Percentiles rank a stretch among this genome's conserved stretches.
phyloP scores from a whole-genome alignment of 345 rosid species.

The Gossypium australe region DNA sequence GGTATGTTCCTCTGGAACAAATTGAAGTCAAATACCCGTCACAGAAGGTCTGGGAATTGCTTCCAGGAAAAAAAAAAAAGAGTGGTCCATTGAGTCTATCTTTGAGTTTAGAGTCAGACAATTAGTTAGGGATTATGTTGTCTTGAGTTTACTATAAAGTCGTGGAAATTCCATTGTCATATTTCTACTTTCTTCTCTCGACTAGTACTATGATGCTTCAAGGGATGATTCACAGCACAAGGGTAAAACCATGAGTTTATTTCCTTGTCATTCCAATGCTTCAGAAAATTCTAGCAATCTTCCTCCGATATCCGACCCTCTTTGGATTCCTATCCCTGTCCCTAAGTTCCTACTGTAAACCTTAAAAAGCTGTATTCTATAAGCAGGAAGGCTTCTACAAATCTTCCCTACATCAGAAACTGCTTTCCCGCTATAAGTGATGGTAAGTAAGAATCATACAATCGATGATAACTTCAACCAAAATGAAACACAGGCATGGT shows the following conservation, averaged over 20 bases:
- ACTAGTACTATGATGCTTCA: not conserved
- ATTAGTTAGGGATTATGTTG: not conserved
- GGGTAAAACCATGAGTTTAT: not conserved
- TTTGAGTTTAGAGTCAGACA: not conserved
- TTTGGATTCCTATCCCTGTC: not conserved
- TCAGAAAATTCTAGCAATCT: not conserved
- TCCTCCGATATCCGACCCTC: not conserved
- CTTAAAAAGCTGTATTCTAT: not conserved
- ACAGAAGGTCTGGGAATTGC: not conserved
- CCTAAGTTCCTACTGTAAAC: not conserved
- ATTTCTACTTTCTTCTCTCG: not conserved
- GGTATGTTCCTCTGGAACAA: not conserved
- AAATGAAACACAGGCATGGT: not conserved
- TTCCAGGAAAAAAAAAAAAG: not conserved
- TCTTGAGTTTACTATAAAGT: not conserved
- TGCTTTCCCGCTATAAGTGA: not conserved
- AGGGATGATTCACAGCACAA: not conserved
- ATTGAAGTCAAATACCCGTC: not conserved
- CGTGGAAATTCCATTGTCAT: not conserved
- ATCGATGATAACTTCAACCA: not conserved
- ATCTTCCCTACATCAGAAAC: not conserved
- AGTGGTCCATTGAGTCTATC: not conserved
- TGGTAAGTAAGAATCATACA: not conserved
- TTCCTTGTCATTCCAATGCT: not conserved
- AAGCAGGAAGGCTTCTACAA: not conserved